These are phyloP conservation scores for Wallacemonas sp. DNA, from an alignment of 208 protist species.

Conservation along the genomic window DNA sequence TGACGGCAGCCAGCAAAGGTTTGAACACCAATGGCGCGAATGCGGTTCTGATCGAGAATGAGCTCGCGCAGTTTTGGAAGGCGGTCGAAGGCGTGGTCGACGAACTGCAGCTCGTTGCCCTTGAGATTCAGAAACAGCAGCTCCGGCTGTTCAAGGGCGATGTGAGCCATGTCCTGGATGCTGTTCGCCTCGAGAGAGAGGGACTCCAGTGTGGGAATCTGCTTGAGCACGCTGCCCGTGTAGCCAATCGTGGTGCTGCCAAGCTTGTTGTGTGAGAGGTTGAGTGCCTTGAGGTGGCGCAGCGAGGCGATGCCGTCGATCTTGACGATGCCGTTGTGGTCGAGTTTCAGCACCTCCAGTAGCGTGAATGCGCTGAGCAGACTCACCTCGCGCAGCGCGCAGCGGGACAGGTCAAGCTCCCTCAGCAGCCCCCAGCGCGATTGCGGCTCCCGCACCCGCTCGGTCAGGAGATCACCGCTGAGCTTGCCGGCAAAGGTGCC, in stretches of 20 bases:
- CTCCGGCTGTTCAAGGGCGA: conserved; percentile 53
- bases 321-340: conserved; percentile 75
- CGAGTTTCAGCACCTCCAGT: conserved; percentile 67
- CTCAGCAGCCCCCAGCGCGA: conserved; percentile 45
- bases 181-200: conserved; percentile 89
- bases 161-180: conserved; percentile 53
- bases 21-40: conserved; percentile 56
- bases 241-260: conserved; percentile 21
- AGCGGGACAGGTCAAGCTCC: conserved; percentile 79
- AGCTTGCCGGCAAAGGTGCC: conserved; percentile 81
- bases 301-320: conserved; percentile 63
- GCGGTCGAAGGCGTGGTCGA: conserved; percentile 77
- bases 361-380: conserved; percentile 52
- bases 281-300: conserved; percentile 59
- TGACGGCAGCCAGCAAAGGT: conserved; percentile 57
- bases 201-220: conserved; percentile 60
- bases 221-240: conserved; percentile 52
- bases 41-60: conserved; percentile 91
- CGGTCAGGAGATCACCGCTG: conserved; percentile 69
- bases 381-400: conserved; percentile 70
- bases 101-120: conserved; percentile 80
- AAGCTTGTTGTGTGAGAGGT: conserved; percentile 85
- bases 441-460: conserved; percentile 40
- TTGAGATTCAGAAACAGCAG: conserved; percentile 89
- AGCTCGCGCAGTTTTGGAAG: conserved; percentile 87